Conservation (phyloP, 2,329 filamentous ascomycete genomes). For the Neonectria coccinea region DNA sequence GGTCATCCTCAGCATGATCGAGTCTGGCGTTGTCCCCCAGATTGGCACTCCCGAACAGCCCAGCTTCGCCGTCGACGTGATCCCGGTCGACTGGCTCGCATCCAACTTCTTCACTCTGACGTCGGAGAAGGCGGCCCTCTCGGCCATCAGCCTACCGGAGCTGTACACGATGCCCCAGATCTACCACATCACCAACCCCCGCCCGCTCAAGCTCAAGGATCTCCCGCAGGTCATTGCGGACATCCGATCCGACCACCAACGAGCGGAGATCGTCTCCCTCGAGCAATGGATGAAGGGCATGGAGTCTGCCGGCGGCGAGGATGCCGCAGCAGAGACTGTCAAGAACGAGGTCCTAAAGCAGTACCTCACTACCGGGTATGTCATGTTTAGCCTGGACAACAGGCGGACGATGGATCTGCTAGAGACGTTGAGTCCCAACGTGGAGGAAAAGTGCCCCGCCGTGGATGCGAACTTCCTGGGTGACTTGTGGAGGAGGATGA, state of each 20-base stretch:
- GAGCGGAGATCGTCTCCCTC: slow-evolving; percentile 30
- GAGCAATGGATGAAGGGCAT: slow-evolving; percentile 35
- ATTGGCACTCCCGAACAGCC: slow-evolving; percentile 37
- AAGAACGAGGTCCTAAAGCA: slow-evolving; percentile 38
- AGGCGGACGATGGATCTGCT: slow-evolving; percentile 32
- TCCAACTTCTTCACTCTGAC: slow-evolving; percentile 37
- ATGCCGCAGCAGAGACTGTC: slow-evolving; percentile 32
- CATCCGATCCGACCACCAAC: slow-evolving; percentile 28
- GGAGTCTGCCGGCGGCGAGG: slow-evolving; percentile 26
- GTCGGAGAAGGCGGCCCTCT: slow-evolving; percentile 26
- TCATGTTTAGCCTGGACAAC: slow-evolving; percentile 43
- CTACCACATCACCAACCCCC: slow-evolving; percentile 42
- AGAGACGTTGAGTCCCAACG: slow-evolving; percentile 34
- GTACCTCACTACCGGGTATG: slow-evolving; percentile 38
- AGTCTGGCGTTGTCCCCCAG: slow-evolving; percentile 39
- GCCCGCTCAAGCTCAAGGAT: slow-evolving; percentile 38
- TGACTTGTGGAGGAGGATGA: slow-evolving; percentile 31
- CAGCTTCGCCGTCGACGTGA: slow-evolving; percentile 40
- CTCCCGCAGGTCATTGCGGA: slow-evolving; percentile 37
- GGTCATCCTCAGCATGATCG: slow-evolving; percentile 40
- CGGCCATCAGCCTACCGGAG: not conserved
- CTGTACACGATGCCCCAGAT: slow-evolving; percentile 29
- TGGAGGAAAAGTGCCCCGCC: slow-evolving; percentile 34
- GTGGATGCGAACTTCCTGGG: slow-evolving; percentile 36
- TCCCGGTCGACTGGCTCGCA: slow-evolving; percentile 42